Base-by-base conservation (phyloP, 805 yeast genomes). In the Yarrowia sp. region DNA sequence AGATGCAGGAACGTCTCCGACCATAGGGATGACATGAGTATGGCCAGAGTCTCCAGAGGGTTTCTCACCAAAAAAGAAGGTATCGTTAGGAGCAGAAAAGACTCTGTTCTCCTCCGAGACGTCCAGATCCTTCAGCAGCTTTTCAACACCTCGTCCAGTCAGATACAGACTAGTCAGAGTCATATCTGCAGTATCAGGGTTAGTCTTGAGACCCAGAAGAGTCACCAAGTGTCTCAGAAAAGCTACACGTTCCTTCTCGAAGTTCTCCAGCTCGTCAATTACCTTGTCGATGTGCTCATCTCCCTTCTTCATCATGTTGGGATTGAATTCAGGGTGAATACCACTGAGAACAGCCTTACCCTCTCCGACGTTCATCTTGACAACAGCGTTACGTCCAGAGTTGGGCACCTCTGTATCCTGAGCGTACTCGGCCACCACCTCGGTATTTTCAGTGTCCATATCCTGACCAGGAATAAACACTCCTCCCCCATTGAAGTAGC, bases 401-500 rank as follows among this genome's bases (percentile, higher is more conserved):
- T 78, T 73, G 12, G 76, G 79, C 9, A 90, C 87, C 58, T 87
- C 89, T 0, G 87, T 73, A 0, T 79, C 77, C 0, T 85, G 91
- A 0, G 74, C 74, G 74, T 90, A 95, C 4, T 82, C 76, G 0
- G 97, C 97, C 55, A 95, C 76, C 0, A 94, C 84, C 70, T 90
- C 89, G 2, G 90, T 92, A 56, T 85, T 83, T 6, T 80, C 77
- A 30, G 70, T 71, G 15, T 70, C 68, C 72, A 79, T 84, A 60
- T 81, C 79, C 2, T 85, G 84, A 0, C 97, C 93, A 75, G 91
- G 89, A 13, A 88, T 87, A 78, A 95, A 94, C 13, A 89, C 83
- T 2, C 91, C 89, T 38, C 99, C 99, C 7, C 99, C 99, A 72
- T 95, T 93, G 76, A 86, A 90, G 76, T 92, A 94, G 46, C 72